Evolutionary conservation across 805 yeast species (phyloP), one percentile per base, ranked within the genome.

Genomic region (Phaffomyces opuntiae): DNA sequence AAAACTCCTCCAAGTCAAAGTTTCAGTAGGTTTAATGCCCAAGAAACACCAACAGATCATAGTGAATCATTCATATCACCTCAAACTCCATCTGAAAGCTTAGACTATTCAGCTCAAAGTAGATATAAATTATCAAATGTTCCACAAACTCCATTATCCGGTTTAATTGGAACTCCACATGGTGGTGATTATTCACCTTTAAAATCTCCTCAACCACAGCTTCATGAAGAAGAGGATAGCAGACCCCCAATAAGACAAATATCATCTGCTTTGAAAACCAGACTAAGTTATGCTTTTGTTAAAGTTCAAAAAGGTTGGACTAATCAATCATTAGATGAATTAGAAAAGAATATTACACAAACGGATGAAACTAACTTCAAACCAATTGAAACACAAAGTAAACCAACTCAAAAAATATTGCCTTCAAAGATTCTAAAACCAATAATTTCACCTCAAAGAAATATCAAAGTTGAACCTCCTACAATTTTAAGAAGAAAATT

Each of bases 261-360:
- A 17, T 68, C 74, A 0, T 61, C 66, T 21, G 65, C 64, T 46
- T 55, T 70, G 36, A 66, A 65, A 46, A 66, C 72, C 13, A 57
- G 73, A 45, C 52, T 70, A 14, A 67, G 66, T 45, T 67, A 68
- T 52, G 74, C 74, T 2, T 61, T 66, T 50, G 66, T 68, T 11
- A 68, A 68, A 50, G 56, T 65, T 43, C 68, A 68, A 43, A 48
- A 59, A 16, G 63, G 64, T 5, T 59, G 62, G 63, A 46, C 55
- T 11, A 54, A 57, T 42, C 61, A 60, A 39, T 56, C 61, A 4
- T 39, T 60, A 14, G 63, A 57, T 39, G 62, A 60, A 32, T 26
- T 59, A 33, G 63, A 59, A 38, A 61, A 54, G 39, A 44, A 46
- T 2, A 43, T 53, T 4, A 43, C 44, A 11, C 47, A 44, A 16